These are phyloP conservation scores for Ceratocystis variospora DNA, from an alignment of 2,329 filamentous ascomycete species.

Conservation along the genomic window DNA sequence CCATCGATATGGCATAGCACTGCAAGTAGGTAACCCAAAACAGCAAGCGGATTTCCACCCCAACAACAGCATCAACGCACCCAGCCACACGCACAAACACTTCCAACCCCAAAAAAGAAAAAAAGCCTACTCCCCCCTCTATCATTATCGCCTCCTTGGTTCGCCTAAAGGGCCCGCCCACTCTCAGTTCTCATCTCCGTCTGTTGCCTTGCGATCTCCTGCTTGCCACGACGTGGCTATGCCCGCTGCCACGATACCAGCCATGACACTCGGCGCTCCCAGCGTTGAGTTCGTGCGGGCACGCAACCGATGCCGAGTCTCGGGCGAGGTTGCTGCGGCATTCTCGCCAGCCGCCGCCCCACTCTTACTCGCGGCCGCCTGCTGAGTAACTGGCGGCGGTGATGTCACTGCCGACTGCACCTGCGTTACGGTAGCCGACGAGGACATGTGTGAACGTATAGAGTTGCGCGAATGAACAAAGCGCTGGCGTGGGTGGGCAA, in stretches of 20 bases:
- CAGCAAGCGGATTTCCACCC: too few species aligned
- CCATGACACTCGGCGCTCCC: constrained; percentile 64
- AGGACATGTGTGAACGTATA: constrained; percentile 46
- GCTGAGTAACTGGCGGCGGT: constrained; percentile 31
- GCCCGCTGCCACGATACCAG: constrained; percentile 66
- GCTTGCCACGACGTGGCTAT: constrained; percentile 67
- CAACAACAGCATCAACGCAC: neutral
- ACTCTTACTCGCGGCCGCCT: constrained; percentile 35
- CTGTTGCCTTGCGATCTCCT: constrained; percentile 36
- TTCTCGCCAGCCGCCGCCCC: constrained; percentile 30
- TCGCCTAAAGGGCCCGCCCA: too few species aligned
- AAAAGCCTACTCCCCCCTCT: neutral
- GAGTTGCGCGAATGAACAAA: constrained; percentile 39
- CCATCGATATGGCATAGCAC: neutral
- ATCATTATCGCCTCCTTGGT: too few species aligned
- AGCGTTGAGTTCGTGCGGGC: constrained; percentile 57
- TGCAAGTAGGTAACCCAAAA: neutral
- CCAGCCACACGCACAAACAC: neutral
- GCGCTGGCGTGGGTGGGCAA: constrained; percentile 54
- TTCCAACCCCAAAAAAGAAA: neutral
- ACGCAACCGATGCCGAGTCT: constrained; percentile 43
- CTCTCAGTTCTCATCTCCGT: constrained; percentile 21
- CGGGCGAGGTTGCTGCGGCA: constrained; percentile 25
- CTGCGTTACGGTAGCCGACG: constrained; percentile 37
- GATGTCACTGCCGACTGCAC: constrained; percentile 39